Evolutionary conservation across 2,329 filamentous ascomycete genomes (phyloP), one percentile per base, ranked within the genome.

Genomic region (Cladosporium sp.): DNA sequence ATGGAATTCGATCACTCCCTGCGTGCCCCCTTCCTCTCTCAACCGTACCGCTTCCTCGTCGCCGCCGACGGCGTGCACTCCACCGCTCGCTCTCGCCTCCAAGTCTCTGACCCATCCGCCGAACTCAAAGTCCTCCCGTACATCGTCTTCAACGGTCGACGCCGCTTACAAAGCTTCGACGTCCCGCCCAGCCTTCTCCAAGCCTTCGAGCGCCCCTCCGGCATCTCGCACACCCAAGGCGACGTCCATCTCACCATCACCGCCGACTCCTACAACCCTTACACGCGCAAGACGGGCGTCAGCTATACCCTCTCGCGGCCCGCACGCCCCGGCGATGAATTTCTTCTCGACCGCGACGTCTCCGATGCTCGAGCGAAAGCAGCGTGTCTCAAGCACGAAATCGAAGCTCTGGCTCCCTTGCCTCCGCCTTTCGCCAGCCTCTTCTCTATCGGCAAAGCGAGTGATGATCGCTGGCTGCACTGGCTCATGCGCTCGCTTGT

Each of bases 401-500:
- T 74, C 0, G 52, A 40, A 3, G 40, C 32, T 1, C 50, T 72
- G 10, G 40, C 40, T 18, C 43, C 59, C 13, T 58, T 73, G 2
- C 37, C 59, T 1, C 60, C 59, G 41, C 63, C 67, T 0, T 73
- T 70, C 46, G 43, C 54, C 7, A 55, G 61, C 0, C 56, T 72
- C 2, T 72, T 74, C 28, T 54, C 70, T 16, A 49, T 53, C 5
- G 55, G 63, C 5, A 61, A 57, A 8, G 56, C 73, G 54, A 59
- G 58, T 4, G 50, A 60, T 2, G 71, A 73, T 35, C 59, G 69
- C 9, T 49, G 70, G 3, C 52, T 73, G 41, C 66, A 71, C 45
- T 74, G 72, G 70, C 58, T 74, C 11, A 74, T 74, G 72, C 66
- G 72, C 10, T 68, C 63, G 2, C 54, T 61, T 1, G 52, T 64